Conservation (phyloP, 2,329 filamentous ascomycete genomes). For the Aspergillaceae sp. region DNA sequence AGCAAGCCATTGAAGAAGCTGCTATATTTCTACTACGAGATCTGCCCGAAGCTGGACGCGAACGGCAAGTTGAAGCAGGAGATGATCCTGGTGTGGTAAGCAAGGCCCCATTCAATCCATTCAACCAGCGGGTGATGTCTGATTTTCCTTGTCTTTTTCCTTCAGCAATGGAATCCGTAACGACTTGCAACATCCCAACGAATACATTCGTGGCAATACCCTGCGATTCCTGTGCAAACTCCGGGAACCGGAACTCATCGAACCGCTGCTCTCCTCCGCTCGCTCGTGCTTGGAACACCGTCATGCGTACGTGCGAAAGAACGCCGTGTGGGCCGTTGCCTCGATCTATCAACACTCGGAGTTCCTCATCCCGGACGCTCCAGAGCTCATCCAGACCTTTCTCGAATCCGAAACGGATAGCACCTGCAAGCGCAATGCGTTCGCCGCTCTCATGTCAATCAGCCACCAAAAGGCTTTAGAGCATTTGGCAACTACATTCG, state of each 20-base stretch:
- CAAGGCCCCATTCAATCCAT: slow-evolving; percentile 6
- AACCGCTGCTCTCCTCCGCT: slow-evolving; percentile 86
- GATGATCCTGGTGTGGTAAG: slow-evolving; percentile 96
- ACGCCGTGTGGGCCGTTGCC: slow-evolving; percentile 88
- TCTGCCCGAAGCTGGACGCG: slow-evolving; percentile 89
- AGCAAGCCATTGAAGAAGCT: slow-evolving; percentile 96
- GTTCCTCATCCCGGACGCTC: slow-evolving; percentile 85
- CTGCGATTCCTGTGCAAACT: slow-evolving; percentile 95
- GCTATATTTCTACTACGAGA: slow-evolving; percentile 98
- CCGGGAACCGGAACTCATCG: slow-evolving; percentile 88
- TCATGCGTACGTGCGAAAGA: slow-evolving; percentile 96
- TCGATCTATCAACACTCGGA: slow-evolving; percentile 89
- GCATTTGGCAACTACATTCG: slow-evolving; percentile 82
- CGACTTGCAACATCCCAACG: slow-evolving; percentile 93
- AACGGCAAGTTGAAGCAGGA: slow-evolving; percentile 96
- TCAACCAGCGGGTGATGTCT: slow-evolving; percentile 8
- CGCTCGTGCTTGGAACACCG: slow-evolving; percentile 89
- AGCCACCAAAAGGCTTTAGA: slow-evolving; percentile 86
- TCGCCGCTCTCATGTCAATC: slow-evolving; percentile 81
- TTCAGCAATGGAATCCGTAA: slow-evolving; percentile 92
- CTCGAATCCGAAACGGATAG: slow-evolving; percentile 83
- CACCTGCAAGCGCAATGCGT: slow-evolving; percentile 96
- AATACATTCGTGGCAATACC: slow-evolving; percentile 98
- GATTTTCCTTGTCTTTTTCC: background rate
- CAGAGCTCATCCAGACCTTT: slow-evolving; percentile 84